phyloP scores from a whole-genome alignment of 208 protist genomes.

The Lotmaria passim region DNA sequence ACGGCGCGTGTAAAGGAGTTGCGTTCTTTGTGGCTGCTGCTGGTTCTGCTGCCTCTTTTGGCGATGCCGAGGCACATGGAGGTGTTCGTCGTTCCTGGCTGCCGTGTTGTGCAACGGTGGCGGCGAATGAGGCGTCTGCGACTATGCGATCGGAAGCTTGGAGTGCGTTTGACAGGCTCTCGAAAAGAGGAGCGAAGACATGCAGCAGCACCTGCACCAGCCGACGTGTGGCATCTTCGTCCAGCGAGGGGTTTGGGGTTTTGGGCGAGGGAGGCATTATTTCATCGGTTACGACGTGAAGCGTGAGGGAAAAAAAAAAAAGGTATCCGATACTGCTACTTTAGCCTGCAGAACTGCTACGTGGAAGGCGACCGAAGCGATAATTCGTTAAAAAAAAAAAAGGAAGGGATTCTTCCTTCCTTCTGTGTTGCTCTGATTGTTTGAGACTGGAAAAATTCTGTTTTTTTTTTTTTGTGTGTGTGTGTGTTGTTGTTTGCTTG shows the following conservation, averaged over 20 bases:
- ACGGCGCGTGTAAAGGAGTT: background rate
- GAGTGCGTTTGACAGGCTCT: conserved; percentile 21
- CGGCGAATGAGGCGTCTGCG: background rate
- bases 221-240: background rate
- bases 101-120: background rate
- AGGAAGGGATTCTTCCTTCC: too few species aligned
- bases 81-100: background rate
- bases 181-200: conserved; percentile 23
- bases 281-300: too few species aligned
- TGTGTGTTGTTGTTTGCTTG: too few species aligned
- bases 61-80: background rate
- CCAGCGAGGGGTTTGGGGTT: too few species aligned
- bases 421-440: too few species aligned
- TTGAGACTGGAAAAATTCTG: too few species aligned
- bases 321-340: too few species aligned
- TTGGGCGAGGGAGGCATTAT: background rate
- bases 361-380: too few species aligned
- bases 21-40: too few species aligned
- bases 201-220: conserved; percentile 29
- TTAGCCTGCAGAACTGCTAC: too few species aligned
- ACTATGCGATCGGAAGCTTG: background rate
- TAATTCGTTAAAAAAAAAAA: too few species aligned
- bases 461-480: too few species aligned
- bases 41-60: background rate
- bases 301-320: background rate